These are phyloP conservation scores for Cyclotella atomus DNA, from an alignment of 108 stramenopile genomes.

Conservation along the genomic window DNA sequence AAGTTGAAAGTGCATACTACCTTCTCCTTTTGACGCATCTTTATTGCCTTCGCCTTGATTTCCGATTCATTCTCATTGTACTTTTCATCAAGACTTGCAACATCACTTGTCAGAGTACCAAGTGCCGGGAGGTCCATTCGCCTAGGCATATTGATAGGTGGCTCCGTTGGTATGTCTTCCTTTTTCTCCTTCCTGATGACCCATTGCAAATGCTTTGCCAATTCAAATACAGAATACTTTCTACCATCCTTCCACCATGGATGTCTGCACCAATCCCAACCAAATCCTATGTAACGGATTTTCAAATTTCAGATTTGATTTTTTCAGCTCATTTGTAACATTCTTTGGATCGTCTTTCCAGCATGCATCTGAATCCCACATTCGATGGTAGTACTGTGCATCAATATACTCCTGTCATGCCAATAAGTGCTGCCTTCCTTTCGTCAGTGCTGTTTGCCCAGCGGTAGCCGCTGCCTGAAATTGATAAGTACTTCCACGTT, in stretches of 20 bases:
- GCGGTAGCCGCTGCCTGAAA: background rate
- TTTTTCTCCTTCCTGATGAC: slow-evolving; percentile 3
- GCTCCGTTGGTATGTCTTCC: background rate
- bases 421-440: too few relatives aligned
- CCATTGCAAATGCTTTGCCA: slow-evolving; percentile 15
- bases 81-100: background rate
- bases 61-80: background rate
- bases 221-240: slow-evolving; percentile 12
- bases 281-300: slow-evolving; percentile 13
- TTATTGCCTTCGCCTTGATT: background rate
- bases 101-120: background rate
- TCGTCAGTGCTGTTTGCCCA: background rate
- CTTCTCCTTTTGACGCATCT: slow-evolving; percentile 2
- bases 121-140: background rate
- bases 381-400: background rate
- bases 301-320: background rate
- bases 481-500: slow-evolving; percentile 15
- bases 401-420: slow-evolving; percentile 5
- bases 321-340: background rate
- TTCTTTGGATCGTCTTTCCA: slow-evolving; percentile 14
- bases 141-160: background rate
- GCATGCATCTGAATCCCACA: slow-evolving; percentile 15
- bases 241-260: background rate
- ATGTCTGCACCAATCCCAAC: slow-evolving; percentile 4
- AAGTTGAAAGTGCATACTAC: background rate